phyloP scores from a whole-genome alignment of 257 asterid genomes.

The Gentiana straminea region DNA sequence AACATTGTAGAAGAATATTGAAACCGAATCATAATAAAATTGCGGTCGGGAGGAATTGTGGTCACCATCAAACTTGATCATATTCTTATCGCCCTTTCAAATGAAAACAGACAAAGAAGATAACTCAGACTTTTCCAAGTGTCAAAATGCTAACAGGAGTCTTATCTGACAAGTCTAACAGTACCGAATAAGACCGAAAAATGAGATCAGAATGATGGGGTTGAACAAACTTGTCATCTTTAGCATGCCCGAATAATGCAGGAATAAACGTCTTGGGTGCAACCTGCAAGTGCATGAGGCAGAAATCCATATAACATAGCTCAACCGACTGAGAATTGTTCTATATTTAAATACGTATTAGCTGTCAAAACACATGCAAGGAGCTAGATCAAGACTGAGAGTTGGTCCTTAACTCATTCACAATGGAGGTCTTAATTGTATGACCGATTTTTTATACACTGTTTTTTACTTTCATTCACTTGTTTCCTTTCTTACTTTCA shows the following conservation, averaged over 20 bases:
- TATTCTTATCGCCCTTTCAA: slow-evolving; percentile 81
- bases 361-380: too few species aligned
- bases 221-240: slow-evolving; percentile 78
- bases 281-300: slow-evolving; percentile 40
- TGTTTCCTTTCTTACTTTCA: too few species aligned
- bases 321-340: too few species aligned
- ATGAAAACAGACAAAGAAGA: slow-evolving; percentile 11
- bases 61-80: slow-evolving; percentile 92
- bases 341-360: too few species aligned
- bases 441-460: too few species aligned
- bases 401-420: too few species aligned
- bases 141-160: too few species aligned
- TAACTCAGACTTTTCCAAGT: too few species aligned
- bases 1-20: slow-evolving; percentile 77
- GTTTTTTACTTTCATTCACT: too few species aligned
- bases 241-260: slow-evolving; percentile 91
- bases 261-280: slow-evolving; percentile 86
- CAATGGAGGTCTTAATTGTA: too few species aligned
- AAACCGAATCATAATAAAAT: slow-evolving; percentile 78
- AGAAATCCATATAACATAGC: slow-evolving; percentile 6
- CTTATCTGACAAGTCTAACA: not conserved
- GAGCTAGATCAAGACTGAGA: too few species aligned
- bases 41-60: slow-evolving; percentile 98
- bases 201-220: slow-evolving; percentile 80
- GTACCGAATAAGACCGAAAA: slow-evolving; percentile 67